Evolutionary conservation across 208 protist species (phyloP).

Genomic region (Trypanosoma congolense): DNA sequence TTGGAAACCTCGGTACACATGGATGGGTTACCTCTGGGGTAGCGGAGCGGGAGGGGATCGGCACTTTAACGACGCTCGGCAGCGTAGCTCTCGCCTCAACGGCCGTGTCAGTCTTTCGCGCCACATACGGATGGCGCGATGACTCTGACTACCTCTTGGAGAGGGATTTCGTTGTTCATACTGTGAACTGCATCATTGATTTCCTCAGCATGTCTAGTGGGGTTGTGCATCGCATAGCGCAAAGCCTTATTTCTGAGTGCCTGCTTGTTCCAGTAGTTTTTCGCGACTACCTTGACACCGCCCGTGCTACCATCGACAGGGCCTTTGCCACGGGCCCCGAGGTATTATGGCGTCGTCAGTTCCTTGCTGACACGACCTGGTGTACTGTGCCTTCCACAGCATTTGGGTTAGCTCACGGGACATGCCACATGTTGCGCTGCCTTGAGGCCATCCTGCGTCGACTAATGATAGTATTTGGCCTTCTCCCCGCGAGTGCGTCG

Average conservation of each 20-base stretch:
- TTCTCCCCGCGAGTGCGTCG: constrained; percentile 14
- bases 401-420: constrained; percentile 3
- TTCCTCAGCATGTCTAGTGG: constrained; percentile 16
- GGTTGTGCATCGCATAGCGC: constrained; percentile 7
- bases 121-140: constrained; percentile 45
- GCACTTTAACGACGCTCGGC: constrained; percentile 12
- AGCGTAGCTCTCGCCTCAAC: constrained; percentile 13
- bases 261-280: constrained; percentile 24
- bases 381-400: background rate
- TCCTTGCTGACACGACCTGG: constrained; percentile 20
- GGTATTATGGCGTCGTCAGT: constrained; percentile 49
- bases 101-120: constrained; percentile 40
- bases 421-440: constrained; percentile 41
- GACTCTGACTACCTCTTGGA: constrained; percentile 13
- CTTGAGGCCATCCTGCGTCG: constrained; percentile 54
- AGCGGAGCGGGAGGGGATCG: background rate
- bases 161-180: constrained; percentile 22
- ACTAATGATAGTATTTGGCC: constrained; percentile 28
- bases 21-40: constrained; percentile 1
- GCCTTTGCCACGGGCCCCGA: constrained; percentile 29
- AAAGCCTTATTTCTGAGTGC: constrained; percentile 10
- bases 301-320: constrained; percentile 16
- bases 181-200: constrained; percentile 22
- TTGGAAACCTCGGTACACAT: constrained; percentile 4
- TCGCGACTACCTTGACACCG: constrained; percentile 22